Conservation (phyloP, 1,284 basidiomycete species). For the Ustilago esculenta region DNA sequence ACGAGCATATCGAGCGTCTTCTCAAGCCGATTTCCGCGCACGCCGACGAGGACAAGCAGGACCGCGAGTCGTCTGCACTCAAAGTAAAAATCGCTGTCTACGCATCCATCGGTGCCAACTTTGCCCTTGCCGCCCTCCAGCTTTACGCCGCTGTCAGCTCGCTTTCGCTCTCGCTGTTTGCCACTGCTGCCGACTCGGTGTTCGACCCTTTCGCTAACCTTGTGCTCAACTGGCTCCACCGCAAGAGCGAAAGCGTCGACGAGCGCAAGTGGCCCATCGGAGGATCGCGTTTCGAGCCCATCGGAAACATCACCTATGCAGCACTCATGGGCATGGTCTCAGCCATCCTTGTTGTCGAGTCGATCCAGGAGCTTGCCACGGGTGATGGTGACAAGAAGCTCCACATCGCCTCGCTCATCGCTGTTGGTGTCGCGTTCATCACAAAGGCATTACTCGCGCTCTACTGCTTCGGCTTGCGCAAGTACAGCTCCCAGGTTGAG, state of each 20-base stretch:
- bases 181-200: conserved; percentile 86
- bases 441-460: conserved; percentile 87
- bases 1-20: conserved; percentile 82
- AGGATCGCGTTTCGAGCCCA: conserved; percentile 80
- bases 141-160: conserved; percentile 84
- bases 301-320: conserved; percentile 76
- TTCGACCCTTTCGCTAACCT: conserved; percentile 91
- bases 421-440: conserved; percentile 82
- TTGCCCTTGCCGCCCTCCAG: conserved; percentile 70
- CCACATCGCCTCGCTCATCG: conserved; percentile 81
- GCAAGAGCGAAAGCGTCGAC: conserved; percentile 78
- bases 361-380: conserved; percentile 76
- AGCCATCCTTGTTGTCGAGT: conserved; percentile 85
- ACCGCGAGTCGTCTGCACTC: conserved; percentile 73
- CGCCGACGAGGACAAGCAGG: conserved; percentile 76
- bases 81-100: conserved; percentile 80
- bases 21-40: conserved; percentile 90
- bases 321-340: conserved; percentile 84
- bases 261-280: conserved; percentile 88
- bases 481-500: conserved; percentile 85
- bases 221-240: conserved; percentile 82
- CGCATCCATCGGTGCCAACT: conserved; percentile 79
- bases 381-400: conserved; percentile 75
- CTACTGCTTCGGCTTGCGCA: conserved; percentile 82
- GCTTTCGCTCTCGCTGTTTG: conserved; percentile 84